These are phyloP conservation scores for Metschnikowia kofuensis DNA, from an alignment of 805 yeast genomes.

Conservation along the genomic window DNA sequence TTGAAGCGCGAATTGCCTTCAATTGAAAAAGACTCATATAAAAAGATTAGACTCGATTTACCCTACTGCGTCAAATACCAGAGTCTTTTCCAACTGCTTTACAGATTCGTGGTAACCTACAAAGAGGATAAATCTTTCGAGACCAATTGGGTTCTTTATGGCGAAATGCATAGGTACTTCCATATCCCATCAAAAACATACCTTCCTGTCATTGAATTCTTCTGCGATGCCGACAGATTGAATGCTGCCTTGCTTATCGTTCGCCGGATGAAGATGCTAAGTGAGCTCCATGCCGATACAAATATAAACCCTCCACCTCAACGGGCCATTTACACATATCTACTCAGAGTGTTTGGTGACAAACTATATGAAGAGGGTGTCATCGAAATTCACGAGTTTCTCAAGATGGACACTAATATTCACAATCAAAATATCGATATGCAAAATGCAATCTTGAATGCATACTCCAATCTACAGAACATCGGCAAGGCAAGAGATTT, in stretches of 20 bases:
- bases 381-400: conserved; percentile 55
- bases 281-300: conserved; percentile 46
- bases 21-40: conserved; percentile 27
- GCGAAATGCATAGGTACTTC: conserved; percentile 53
- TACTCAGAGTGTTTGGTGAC: conserved; percentile 61
- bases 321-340: conserved; percentile 52
- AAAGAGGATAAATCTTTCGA: conserved; percentile 31
- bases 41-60: conserved; percentile 26
- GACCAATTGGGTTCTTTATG: conserved; percentile 60
- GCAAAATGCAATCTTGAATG: conserved; percentile 61
- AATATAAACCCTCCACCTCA: conserved; percentile 16
- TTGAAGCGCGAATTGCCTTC: conserved; percentile 39
- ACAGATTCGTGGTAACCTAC: conserved; percentile 30
- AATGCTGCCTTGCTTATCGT: conserved; percentile 62
- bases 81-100: conserved; percentile 27
- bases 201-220: conserved; percentile 55
- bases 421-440: conserved; percentile 51
- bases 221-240: conserved; percentile 52
- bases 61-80: conserved; percentile 26
- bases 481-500: conserved; percentile 54
- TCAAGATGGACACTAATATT: conserved; percentile 58
- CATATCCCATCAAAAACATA: conserved; percentile 57
- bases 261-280: conserved; percentile 54
- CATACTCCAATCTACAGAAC: conserved; percentile 58
- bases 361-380: conserved; percentile 63